These are phyloP conservation scores for Amanita muscaria DNA, from an alignment of 768 basidiomycete species.

Conservation along the genomic window DNA sequence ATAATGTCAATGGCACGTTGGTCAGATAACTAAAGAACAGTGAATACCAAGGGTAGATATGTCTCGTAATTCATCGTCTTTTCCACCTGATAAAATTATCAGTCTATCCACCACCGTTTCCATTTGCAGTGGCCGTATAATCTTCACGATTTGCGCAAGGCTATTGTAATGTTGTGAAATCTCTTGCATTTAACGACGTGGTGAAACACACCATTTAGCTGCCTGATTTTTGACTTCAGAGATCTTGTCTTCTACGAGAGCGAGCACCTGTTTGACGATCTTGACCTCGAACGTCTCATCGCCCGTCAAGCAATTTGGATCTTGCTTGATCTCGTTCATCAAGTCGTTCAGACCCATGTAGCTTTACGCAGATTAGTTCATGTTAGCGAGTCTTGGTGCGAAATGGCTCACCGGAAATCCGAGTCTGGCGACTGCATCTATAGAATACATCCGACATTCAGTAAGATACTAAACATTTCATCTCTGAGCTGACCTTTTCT, in stretches of 20 bases:
- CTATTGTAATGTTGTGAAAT: conserved; percentile 33
- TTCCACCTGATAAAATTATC: conserved; percentile 74
- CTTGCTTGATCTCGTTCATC: conserved; percentile 78
- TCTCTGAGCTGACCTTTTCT: conserved; percentile 49
- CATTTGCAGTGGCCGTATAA: conserved; percentile 75
- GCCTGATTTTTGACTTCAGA: conserved; percentile 98
- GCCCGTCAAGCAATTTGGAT: conserved; percentile 64
- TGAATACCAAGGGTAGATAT: conserved; percentile 80
- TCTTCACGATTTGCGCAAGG: conserved; percentile 84
- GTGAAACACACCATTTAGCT: conserved; percentile 71
- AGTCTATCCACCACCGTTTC: conserved; percentile 84
- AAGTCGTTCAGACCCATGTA: conserved; percentile 97
- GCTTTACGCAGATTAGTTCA: no score
- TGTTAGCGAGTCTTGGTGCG: no score
- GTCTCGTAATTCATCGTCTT: conserved; percentile 90
- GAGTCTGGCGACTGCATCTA: conserved; percentile 90
- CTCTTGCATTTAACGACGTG: neutral
- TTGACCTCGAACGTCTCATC: conserved; percentile 84
- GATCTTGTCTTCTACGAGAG: conserved; percentile 87
- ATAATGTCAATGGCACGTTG: conserved; percentile 2
- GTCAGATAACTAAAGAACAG: neutral
- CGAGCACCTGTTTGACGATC: conserved; percentile 75
- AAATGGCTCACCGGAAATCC: conserved; percentile 63
- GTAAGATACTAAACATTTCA: neutral
- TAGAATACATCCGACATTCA: conserved; percentile 9